phyloP scores from a whole-genome alignment of 2,329 filamentous ascomycete genomes.

The Didymella arachidicola region DNA sequence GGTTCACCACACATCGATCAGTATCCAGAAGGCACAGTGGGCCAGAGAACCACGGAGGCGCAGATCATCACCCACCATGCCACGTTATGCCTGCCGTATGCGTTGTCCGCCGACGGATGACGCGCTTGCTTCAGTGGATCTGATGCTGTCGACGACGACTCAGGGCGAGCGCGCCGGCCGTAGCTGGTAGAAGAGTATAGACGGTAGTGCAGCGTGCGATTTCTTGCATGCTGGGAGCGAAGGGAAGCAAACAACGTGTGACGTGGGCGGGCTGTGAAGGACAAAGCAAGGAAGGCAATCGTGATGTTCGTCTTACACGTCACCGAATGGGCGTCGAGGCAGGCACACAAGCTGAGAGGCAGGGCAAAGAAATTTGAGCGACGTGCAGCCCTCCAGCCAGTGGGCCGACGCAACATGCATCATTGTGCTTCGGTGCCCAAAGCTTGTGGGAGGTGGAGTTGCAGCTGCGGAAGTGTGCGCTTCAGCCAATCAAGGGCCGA shows the following conservation, averaged over 20 bases:
- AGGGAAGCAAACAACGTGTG: slow-evolving; percentile 43
- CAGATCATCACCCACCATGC: slow-evolving; percentile 50
- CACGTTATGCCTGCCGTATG: slow-evolving; percentile 38
- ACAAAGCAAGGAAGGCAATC: slow-evolving; percentile 37
- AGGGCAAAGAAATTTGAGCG: slow-evolving; percentile 18
- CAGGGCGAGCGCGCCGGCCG: slow-evolving; percentile 30
- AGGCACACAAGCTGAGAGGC: slow-evolving; percentile 15
- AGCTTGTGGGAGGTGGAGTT: slow-evolving; percentile 23
- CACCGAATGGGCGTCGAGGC: slow-evolving; percentile 17
- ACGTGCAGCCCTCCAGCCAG: slow-evolving; percentile 21
- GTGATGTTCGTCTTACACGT: slow-evolving; percentile 28
- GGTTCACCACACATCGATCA: slow-evolving; percentile 30
- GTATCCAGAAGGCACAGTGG: slow-evolving; percentile 16
- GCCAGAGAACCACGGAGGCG: slow-evolving; percentile 20
- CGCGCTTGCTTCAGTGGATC: slow-evolving; percentile 46
- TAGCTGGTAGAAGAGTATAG: slow-evolving; percentile 33
- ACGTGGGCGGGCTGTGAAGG: slow-evolving; percentile 39
- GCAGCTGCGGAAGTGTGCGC: slow-evolving; percentile 18
- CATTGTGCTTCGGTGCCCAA: slow-evolving; percentile 18
- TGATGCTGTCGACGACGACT: slow-evolving; percentile 40
- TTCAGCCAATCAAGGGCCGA: slow-evolving; percentile 17
- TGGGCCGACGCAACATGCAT: slow-evolving; percentile 21
- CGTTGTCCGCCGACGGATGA: slow-evolving; percentile 32
- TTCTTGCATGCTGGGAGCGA: slow-evolving; percentile 49
- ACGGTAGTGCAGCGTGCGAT: slow-evolving; percentile 42